These are phyloP conservation scores for Nannochloropsis oceanica DNA, from an alignment of 108 stramenopile species.

Conservation along the genomic window DNA sequence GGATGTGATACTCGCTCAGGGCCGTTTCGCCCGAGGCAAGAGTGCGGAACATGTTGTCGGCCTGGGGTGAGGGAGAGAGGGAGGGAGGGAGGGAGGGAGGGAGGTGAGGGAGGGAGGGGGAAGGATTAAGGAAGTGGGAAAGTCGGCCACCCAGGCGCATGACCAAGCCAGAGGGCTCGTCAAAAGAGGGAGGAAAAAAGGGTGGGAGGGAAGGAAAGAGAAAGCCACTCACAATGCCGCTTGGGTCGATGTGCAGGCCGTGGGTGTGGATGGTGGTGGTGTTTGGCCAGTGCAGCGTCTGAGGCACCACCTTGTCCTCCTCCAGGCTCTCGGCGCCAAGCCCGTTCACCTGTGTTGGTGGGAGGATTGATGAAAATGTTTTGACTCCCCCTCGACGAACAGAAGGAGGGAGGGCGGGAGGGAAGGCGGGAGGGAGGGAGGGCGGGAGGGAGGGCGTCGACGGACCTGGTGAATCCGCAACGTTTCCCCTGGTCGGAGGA, in stretches of 20 bases:
- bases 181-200: not conserved
- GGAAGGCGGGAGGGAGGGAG: not conserved
- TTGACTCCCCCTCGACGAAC: too few species aligned
- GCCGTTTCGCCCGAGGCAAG: not conserved
- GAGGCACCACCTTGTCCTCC: not conserved
- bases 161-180: not conserved
- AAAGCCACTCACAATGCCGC: not conserved
- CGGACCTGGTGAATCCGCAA: not conserved
- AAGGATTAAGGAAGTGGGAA: constrained; percentile 6
- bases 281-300: not conserved
- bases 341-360: not conserved
- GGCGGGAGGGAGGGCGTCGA: not conserved
- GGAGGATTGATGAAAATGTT: too few species aligned
- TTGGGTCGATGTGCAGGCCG: constrained; percentile 24
- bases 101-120: constrained; percentile 21
- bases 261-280: constrained; percentile 22
- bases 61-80: not conserved
- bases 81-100: not conserved
- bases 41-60: not conserved
- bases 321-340: not conserved
- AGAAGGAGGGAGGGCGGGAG: not conserved
- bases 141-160: not conserved
- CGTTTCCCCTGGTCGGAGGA: constrained; percentile 13
- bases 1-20: not conserved
- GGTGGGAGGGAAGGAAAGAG: not conserved